Evolutionary conservation across 441 rosid genomes (phyloP).

Genomic region (Gossypium aridum): DNA sequence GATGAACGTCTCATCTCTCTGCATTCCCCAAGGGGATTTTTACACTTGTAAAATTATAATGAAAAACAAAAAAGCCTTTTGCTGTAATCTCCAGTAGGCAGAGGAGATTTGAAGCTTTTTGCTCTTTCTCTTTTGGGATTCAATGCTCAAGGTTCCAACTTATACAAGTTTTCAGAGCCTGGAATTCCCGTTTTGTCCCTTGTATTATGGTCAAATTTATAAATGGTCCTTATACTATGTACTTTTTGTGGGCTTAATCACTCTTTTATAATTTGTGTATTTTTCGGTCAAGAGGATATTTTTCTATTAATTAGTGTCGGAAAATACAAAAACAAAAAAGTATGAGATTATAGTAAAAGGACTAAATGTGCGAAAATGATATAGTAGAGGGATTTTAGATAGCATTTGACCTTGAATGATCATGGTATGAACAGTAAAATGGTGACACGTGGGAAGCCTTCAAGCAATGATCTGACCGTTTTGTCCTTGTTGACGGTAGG

Average conservation of each 20-base stretch:
- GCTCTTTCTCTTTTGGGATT: background rate
- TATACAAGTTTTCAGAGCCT: background rate
- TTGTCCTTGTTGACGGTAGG: background rate
- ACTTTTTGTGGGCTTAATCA: no score
- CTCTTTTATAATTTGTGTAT: no score
- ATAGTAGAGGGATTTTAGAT: no score
- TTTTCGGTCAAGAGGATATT: no score
- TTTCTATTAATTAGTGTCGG: no score
- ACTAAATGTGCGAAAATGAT: no score
- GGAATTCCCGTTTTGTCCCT: constrained; percentile 8
- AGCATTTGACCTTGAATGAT: background rate
- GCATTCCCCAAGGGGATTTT: constrained; percentile 59
- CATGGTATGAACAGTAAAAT: background rate
- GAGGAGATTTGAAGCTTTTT: background rate
- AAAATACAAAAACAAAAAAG: no score
- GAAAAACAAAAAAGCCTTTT: background rate
- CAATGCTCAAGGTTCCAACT: background rate
- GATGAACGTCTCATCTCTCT: constrained; percentile 64
- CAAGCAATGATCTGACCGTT: background rate
- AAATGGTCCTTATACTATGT: no score
- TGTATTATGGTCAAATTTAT: background rate
- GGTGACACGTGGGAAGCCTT: background rate
- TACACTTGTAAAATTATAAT: background rate
- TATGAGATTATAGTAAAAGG: no score
- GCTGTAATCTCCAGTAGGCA: background rate